Evolutionary conservation across 78 protist genomes (phyloP).

Genomic region (Isochrysis galbana): DNA sequence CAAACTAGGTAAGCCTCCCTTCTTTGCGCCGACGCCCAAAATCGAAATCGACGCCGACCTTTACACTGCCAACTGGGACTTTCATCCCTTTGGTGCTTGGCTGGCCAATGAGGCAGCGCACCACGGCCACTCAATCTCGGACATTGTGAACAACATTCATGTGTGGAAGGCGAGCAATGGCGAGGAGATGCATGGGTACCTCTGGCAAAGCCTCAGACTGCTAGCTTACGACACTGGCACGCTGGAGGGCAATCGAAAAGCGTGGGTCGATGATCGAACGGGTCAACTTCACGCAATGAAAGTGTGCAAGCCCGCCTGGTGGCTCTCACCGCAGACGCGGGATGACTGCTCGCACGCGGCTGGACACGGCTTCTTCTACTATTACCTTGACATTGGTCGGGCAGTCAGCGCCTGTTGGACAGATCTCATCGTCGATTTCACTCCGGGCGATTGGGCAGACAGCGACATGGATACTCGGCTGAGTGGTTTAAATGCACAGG

Average conservation of each 20-base stretch:
- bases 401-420: neutral
- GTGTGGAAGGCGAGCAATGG: neutral
- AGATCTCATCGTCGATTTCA: neutral
- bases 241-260: neutral
- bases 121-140: neutral
- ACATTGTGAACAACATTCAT: neutral
- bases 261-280: too few species aligned
- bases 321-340: neutral
- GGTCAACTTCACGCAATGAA: neutral
- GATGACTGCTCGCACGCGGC: constrained; percentile 1
- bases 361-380: neutral
- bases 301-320: neutral
- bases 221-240: neutral
- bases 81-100: neutral
- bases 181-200: neutral
- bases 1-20: neutral
- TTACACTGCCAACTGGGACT: neutral
- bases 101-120: neutral
- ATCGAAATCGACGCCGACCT: neutral
- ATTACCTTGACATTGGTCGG: neutral
- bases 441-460: neutral
- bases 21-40: neutral
- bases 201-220: neutral
- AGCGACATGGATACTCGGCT: neutral
- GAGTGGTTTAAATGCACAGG: neutral